phyloP scores from a whole-genome alignment of 2,329 filamentous ascomycete species.

The Aspergillus jensenii region DNA sequence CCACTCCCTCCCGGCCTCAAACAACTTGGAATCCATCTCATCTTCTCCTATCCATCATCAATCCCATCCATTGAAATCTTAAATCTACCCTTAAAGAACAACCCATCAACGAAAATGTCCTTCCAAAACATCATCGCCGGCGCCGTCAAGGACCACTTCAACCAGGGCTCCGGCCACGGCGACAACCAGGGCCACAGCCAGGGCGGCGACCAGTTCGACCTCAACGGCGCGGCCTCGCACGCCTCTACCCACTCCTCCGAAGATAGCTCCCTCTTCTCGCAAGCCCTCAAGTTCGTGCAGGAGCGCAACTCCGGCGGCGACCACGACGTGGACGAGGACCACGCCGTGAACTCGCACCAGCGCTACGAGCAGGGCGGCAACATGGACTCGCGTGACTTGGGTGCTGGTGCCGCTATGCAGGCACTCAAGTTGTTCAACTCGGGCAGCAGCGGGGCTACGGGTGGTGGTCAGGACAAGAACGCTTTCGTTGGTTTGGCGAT shows the following conservation, averaged over 20 bases:
- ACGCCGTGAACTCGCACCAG: slow-evolving; percentile 73
- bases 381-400: slow-evolving; percentile 48
- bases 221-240: slow-evolving; percentile 54
- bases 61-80: background rate
- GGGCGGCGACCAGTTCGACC: slow-evolving; percentile 43
- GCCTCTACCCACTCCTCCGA: slow-evolving; percentile 53
- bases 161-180: background rate
- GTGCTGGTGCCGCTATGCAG: slow-evolving; percentile 52
- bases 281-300: slow-evolving; percentile 55
- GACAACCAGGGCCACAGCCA: slow-evolving; percentile 8
- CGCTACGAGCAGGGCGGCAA: slow-evolving; percentile 59
- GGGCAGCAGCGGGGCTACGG: slow-evolving; percentile 38
- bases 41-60: background rate
- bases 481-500: slow-evolving; percentile 83
- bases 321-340: slow-evolving; percentile 59
- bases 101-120: slow-evolving; percentile 21
- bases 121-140: slow-evolving; percentile 19
- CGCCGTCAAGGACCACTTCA: slow-evolving; percentile 15
- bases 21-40: background rate
- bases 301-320: slow-evolving; percentile 46
- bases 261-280: slow-evolving; percentile 57
- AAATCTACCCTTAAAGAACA: background rate
- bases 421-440: slow-evolving; percentile 74
- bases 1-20: background rate
- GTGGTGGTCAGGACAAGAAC: slow-evolving; percentile 60